phyloP scores from a whole-genome alignment of 306 rosid genomes.

The Castanea mollissima region DNA sequence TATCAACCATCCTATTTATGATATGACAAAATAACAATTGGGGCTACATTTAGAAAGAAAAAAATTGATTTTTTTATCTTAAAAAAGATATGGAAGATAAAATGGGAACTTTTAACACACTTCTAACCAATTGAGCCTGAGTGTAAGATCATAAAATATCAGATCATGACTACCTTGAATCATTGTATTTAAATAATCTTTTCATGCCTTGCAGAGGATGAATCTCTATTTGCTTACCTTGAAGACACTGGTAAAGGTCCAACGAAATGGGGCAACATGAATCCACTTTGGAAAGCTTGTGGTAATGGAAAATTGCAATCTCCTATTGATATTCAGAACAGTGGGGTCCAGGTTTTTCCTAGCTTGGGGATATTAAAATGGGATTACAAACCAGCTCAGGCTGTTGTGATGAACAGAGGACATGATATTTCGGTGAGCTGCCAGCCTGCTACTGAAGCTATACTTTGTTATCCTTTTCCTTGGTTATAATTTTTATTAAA shows the following conservation, averaged over 20 bases:
- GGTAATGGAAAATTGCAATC: slow-evolving; percentile 63
- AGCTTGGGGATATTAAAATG: slow-evolving; percentile 46
- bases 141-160: no score
- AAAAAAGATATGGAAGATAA: no score
- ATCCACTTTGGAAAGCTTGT: slow-evolving; percentile 66
- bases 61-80: no score
- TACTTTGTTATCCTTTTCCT: background rate
- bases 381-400: slow-evolving; percentile 56
- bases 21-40: no score
- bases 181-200: background rate
- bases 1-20: no score
- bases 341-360: slow-evolving; percentile 37
- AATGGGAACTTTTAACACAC: no score
- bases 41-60: no score
- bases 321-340: slow-evolving; percentile 60
- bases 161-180: no score
- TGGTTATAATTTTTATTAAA: background rate
- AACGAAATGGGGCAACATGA: slow-evolving; percentile 54
- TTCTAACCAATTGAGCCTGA: no score
- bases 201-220: slow-evolving; percentile 36
- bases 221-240: slow-evolving; percentile 34
- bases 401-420: slow-evolving; percentile 53
- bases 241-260: slow-evolving; percentile 63
- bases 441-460: background rate
- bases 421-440: slow-evolving; percentile 55